Evolutionary conservation across 768 basidiomycete genomes (phyloP), one percentile per base, ranked within the genome.

Genomic region (Termitomyces sp.): DNA sequence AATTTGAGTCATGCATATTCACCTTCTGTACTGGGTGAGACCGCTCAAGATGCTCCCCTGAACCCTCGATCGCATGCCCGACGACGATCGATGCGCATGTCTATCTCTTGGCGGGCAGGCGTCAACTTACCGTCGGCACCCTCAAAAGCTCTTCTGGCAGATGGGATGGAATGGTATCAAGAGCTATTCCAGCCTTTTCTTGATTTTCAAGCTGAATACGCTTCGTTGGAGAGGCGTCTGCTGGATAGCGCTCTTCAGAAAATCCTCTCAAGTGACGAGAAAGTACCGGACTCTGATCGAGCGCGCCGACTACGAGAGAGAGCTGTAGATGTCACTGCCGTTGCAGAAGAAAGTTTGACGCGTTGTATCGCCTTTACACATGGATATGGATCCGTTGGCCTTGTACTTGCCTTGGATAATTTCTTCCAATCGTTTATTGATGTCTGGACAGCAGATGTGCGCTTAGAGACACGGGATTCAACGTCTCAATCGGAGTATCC

Each of bases 121-220:
- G 71, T 73, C 58, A 67, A 70, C 54, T 68, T 74, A 18, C 55
- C 72, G 5, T 67, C 75, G 1, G 65, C 67, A 45, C 52, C 50
- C 20, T 60, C 65, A 13, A 73, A 69, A 41, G 58, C 67, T 42
- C 41, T 67, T 24, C 51, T 68, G 11, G 55, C 67, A 20, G 78
- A 80, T 47, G 73, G 70, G 33, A 69, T 82, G 63, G 86, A 88
- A 58, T 98, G 97, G 97, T 94, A 98, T 66, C 88, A 87, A 57
- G 87, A 89, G 53, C 76, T 99, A 16, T 97, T 95, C 69, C 94
- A 95, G 68, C 93, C 96, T 2, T 98, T 98, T 75, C 79, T 96
- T 27, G 91, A 95, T 65, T 88, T 89, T 61, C 96, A 98, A 65
- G 77, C 84, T 18, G 89, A 95, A 57, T 98, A 98, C 70, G 82